Evolutionary conservation across 2,329 filamentous ascomycete species (phyloP).

Genomic region (Fusarium longipes): DNA sequence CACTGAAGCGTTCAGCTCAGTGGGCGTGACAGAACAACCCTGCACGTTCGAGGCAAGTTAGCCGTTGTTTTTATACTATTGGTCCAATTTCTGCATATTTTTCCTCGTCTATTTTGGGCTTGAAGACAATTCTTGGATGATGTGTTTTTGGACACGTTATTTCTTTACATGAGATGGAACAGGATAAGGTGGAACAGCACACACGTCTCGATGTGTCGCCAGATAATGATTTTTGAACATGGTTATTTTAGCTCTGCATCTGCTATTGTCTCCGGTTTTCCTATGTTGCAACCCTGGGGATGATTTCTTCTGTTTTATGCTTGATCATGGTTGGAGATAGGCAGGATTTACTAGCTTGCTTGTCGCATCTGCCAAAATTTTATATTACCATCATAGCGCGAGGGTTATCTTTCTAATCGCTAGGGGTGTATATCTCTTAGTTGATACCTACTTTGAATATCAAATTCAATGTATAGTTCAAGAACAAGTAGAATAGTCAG

Average conservation of each 20-base stretch:
- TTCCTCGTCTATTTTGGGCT: neutral
- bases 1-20: neutral
- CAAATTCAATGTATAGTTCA: neutral
- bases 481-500: neutral
- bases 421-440: neutral
- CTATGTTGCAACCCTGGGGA: neutral
- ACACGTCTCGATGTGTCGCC: conserved; percentile 22
- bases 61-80: conserved; percentile 15
- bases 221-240: conserved; percentile 14
- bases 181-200: conserved; percentile 43
- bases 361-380: neutral
- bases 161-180: conserved; percentile 15
- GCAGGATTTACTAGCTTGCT: neutral
- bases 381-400: neutral
- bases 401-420: neutral
- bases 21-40: neutral
- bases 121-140: conserved; percentile 1
- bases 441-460: neutral
- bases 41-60: conserved; percentile 16
- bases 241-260: conserved; percentile 3
- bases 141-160: conserved; percentile 14
- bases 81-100: conserved; percentile 1
- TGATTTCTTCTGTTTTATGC: neutral
- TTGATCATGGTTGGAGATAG: neutral
- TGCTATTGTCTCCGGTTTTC: neutral